Conservation (phyloP, 192 early-diverging fungal genomes). For the Lunasporangiospora selenospora region DNA sequence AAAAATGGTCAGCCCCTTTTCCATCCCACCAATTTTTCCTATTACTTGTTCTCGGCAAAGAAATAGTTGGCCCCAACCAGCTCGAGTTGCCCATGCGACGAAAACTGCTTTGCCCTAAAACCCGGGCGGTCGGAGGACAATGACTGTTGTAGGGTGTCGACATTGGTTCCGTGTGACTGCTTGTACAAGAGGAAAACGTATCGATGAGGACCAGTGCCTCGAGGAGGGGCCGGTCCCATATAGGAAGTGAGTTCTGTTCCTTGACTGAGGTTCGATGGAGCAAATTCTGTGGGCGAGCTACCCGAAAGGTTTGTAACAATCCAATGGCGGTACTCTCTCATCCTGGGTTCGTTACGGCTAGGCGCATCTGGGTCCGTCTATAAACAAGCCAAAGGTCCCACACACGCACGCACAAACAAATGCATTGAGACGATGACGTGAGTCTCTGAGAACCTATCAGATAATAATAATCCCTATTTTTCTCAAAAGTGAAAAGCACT, state of each 20-base stretch:
- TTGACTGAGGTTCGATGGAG: conserved; percentile 26
- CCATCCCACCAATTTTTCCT: neutral
- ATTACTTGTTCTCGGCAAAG: conserved; percentile 43
- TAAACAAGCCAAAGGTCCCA: too few relatives aligned
- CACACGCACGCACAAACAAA: neutral
- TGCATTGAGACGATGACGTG: neutral
- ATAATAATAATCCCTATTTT: neutral
- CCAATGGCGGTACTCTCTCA: conserved; percentile 64
- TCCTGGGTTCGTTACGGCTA: conserved; percentile 43
- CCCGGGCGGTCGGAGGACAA: conserved; percentile 9
- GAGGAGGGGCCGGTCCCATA: conserved; percentile 58
- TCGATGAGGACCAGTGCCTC: conserved; percentile 60
- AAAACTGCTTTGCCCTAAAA: conserved; percentile 50
- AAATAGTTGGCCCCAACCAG: conserved; percentile 59
- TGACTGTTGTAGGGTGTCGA: conserved; percentile 18
- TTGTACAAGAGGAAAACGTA: conserved; percentile 66
- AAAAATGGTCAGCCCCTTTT: too few relatives aligned
- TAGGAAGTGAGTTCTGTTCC: conserved; percentile 45
- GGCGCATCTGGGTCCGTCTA: conserved; percentile 68
- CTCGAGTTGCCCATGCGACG: conserved; percentile 46
- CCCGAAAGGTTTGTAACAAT: conserved; percentile 59
- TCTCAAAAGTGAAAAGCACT: neutral
- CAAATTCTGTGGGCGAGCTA: conserved; percentile 16
- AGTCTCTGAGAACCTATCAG: neutral
- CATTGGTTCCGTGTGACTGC: conserved; percentile 42